phyloP scores from a whole-genome alignment of 2,329 filamentous ascomycete genomes.

The Coniochaeta hoffmannii region DNA sequence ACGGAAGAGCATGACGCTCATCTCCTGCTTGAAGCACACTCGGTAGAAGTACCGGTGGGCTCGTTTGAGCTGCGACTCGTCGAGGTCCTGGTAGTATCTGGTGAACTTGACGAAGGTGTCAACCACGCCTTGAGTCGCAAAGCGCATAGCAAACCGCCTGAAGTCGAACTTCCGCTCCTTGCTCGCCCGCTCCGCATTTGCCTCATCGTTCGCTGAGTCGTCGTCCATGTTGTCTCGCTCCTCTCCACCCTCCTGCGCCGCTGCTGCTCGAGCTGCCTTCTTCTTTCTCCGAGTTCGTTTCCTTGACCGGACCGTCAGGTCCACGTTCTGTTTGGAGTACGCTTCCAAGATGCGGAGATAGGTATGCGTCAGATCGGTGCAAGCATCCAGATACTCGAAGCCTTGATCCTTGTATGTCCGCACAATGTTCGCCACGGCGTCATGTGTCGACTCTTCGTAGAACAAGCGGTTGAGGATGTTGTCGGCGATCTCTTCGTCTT shows the following conservation, averaged over 20 bases:
- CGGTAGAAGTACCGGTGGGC: conserved; percentile 92
- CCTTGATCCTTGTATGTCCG: conserved; percentile 89
- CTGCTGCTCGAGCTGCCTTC: conserved; percentile 44
- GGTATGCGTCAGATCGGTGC: conserved; percentile 84
- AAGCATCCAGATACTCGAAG: conserved; percentile 86
- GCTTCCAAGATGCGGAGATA: conserved; percentile 87
- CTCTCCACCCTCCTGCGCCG: conserved; percentile 23
- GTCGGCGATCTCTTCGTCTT: conserved; percentile 96
- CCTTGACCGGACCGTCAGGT: conserved; percentile 85
- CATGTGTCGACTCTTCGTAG: conserved; percentile 93
- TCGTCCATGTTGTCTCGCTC: conserved; percentile 50
- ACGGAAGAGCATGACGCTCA: conserved; percentile 80
- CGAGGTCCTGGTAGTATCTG: conserved; percentile 73
- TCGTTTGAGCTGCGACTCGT: conserved; percentile 75
- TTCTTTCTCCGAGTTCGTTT: conserved; percentile 67
- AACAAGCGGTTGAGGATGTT: conserved; percentile 97
- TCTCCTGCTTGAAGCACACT: conserved; percentile 89
- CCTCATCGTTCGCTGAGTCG: conserved; percentile 65
- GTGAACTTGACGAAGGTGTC: conserved; percentile 82
- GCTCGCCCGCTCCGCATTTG: conserved; percentile 60
- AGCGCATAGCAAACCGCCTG: conserved; percentile 69
- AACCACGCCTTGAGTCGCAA: conserved; percentile 76
- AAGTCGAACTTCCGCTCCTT: conserved; percentile 95
- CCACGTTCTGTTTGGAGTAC: conserved; percentile 90
- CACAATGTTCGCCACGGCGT: conserved; percentile 72